Base-by-base conservation (phyloP, 495 filamentous ascomycete species). In the Elaphomyces granulatus region DNA sequence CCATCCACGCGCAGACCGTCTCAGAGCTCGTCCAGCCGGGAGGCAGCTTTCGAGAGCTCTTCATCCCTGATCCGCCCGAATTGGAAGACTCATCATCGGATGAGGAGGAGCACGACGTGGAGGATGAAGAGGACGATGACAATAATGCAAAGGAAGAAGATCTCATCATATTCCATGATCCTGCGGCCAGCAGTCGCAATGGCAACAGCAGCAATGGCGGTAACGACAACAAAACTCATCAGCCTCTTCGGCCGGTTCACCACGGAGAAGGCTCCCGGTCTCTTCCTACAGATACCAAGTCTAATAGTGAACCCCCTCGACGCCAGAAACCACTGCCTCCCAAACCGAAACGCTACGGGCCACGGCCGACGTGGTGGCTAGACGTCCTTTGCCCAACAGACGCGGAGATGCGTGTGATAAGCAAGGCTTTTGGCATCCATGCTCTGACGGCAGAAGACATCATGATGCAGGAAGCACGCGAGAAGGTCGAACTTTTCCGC, bases 401-500 rank as follows among this genome's bases (percentile, higher is more conserved):
- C 38, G 72, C 76, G 8, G 90, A 98, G 60, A 93, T 96, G 83
- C 80, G 80, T 42, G 76, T 90, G 20, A 67, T 98, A 15, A 77
- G 86, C 28, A 93, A 93, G 53, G 75, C 88, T 0, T 98, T 98
- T 54, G 80, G 83, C 6, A 93, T 98, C 36, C 90, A 98, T 58
- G 86, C 88, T 2, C 62, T 98, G 36, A 98, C 90, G 0, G 78
- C 82, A 15, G 90, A 98, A 54, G 90, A 98, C 57, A 96, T 98
- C 57, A 78, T 94, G 74, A 78, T 93, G 64, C 83, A 96, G 55
- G 90, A 98, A 63, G 80, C 83, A 34, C 84, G 90, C 8, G 90
- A 98, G 51, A 98, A 98, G 61, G 92, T 98, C 6, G 90, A 98
- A 60, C 74, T 98, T 4, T 98, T 98, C 66, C 74, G 80, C 26